phyloP scores from a whole-genome alignment of 1,139 yeast species.

The Hanseniaspora gamundiae region DNA sequence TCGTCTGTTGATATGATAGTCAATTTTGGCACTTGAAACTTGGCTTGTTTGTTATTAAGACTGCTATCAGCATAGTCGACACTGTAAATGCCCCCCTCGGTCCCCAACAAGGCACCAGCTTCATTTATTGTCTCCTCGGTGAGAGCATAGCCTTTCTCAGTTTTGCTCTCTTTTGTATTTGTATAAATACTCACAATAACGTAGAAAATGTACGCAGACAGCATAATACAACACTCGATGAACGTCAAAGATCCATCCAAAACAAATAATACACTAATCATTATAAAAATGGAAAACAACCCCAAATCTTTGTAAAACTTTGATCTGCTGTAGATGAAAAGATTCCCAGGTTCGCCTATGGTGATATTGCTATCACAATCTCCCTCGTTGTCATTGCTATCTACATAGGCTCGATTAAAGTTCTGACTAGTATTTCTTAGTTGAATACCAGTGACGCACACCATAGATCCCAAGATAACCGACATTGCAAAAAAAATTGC shows the following conservation, averaged over 20 bases:
- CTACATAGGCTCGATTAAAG: background rate
- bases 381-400: background rate
- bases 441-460: background rate
- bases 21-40: background rate
- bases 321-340: background rate
- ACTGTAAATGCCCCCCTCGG: too few relatives aligned
- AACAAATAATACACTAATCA: background rate
- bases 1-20: background rate
- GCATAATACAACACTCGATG: background rate
- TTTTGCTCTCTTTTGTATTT: background rate
- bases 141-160: too few relatives aligned
- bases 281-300: background rate
- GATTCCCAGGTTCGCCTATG: too few relatives aligned
- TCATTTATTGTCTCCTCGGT: too few relatives aligned
- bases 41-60: too few relatives aligned
- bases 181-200: background rate
- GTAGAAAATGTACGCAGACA: background rate
- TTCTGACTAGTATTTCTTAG: background rate
- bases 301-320: background rate
- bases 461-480: conserved; percentile 11
- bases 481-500: conserved; percentile 32
- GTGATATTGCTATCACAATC: too few relatives aligned
- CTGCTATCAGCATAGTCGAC: too few relatives aligned
- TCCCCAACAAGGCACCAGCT: too few relatives aligned
- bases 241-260: background rate